Percentiles rank a stretch among this genome's conserved stretches.
phyloP scores from a whole-genome alignment of 106 monocot species.

The Xerophyta viscosa region DNA sequence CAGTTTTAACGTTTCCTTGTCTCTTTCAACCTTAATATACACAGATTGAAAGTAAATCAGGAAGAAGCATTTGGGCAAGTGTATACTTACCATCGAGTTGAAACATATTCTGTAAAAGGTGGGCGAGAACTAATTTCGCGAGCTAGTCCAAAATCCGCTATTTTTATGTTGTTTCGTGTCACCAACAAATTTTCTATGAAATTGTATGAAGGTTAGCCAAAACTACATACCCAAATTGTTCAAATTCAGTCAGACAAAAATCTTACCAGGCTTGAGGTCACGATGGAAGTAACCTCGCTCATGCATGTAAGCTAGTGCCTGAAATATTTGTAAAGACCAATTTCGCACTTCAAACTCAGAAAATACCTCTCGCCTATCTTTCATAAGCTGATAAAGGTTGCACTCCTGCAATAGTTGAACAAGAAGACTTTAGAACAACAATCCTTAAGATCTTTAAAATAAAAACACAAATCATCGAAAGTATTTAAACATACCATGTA shows the following conservation, averaged over 20 bases:
- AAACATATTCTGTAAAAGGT: constrained; percentile 50
- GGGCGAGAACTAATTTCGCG: constrained; percentile 33
- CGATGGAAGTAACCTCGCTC: constrained; percentile 88
- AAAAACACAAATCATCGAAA: no score
- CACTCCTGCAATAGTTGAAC: constrained; percentile 54
- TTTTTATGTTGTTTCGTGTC: constrained; percentile 33
- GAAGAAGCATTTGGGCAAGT: background rate
- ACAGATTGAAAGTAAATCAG: no score
- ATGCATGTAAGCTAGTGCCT: constrained; percentile 91
- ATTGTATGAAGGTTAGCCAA: no score
- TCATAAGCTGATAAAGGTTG: constrained; percentile 95
- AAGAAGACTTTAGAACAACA: no score
- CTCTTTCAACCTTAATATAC: no score
- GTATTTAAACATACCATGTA: constrained; percentile 94
- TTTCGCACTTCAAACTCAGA: constrained; percentile 67
- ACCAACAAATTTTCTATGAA: constrained; percentile 42
- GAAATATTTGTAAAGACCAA: constrained; percentile 97
- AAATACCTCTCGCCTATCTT: constrained; percentile 56
- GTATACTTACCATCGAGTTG: constrained; percentile 38
- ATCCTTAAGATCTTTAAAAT: no score
- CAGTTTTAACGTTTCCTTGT: no score
- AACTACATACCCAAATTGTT: no score
- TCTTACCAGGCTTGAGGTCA: constrained; percentile 93
- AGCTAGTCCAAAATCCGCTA: constrained; percentile 57
- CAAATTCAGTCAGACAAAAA: background rate